A percentile compares a stretch with the other conserved stretches of the same genome.
phyloP scores from a whole-genome alignment of 164 flowering plant genomes.

The Sextonia rubra region DNA sequence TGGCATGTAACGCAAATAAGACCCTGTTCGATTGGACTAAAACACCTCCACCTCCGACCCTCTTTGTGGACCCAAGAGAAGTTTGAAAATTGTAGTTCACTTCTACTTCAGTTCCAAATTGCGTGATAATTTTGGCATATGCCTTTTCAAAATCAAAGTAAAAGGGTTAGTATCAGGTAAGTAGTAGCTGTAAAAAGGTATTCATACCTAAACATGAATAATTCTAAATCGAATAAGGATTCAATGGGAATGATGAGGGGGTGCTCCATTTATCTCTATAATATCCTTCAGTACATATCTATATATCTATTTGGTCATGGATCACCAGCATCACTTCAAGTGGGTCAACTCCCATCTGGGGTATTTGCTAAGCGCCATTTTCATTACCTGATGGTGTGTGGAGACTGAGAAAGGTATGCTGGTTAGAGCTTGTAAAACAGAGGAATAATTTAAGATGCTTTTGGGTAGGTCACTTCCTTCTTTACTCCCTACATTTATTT shows the following conservation, averaged over 20 bases:
- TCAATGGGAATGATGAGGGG: too few species aligned
- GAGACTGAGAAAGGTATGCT: neutral
- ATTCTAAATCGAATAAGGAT: too few species aligned
- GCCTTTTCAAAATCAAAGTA: neutral
- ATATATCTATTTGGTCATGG: too few species aligned
- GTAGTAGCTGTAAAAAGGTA: too few species aligned
- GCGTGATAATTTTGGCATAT: too few species aligned
- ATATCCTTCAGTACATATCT: too few species aligned
- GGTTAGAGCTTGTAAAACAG: neutral
- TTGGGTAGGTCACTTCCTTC: neutral
- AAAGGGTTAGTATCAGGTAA: constrained; percentile 25
- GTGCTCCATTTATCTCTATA: too few species aligned
- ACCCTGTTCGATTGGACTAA: constrained; percentile 19
- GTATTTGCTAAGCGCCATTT: neutral
- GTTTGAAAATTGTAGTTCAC: constrained; percentile 27
- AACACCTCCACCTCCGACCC: constrained; percentile 25
- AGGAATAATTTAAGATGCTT: too few species aligned
- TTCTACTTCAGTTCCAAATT: too few species aligned
- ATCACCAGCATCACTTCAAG: too few species aligned
- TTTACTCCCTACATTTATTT: too few species aligned
- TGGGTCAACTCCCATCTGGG: too few species aligned
- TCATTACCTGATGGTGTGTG: neutral
- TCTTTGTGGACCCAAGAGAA: constrained; percentile 82
- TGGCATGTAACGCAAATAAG: constrained; percentile 22
- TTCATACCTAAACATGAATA: neutral